Evolutionary conservation across 176 grass and related monocot species (phyloP), one percentile per base, ranked within the genome.

Genomic region (Miscanthus lutarioriparius): DNA sequence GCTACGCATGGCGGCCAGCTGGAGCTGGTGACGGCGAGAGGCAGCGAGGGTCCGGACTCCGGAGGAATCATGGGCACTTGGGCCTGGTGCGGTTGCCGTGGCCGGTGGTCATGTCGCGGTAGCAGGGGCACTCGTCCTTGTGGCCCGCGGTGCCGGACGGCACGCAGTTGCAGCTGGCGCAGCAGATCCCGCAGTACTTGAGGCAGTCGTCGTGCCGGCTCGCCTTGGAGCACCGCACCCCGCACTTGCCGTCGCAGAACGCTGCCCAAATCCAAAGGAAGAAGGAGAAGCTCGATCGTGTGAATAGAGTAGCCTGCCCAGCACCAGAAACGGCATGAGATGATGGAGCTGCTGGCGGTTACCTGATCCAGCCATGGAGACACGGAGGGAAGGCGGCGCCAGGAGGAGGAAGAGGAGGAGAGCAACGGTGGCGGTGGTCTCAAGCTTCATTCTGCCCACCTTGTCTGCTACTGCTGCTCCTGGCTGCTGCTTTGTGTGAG

Each of bases 81-180:
- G 96, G 87, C 64, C 93, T 90, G 79, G 68, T 91, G 63, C 69
- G 90, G 11, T 28, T 48, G 61, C 93, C 93, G 0, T 39, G 7
- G 5, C 91, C 96, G 54, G 93, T 98, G 76, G 89, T 87, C 91
- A 87, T 98, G 87, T 98, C 96, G 58, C 96, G 90, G 85, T 98
- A 98, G 83, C 96, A 98, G 12, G 96, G 96, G 85, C 96, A 98
- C 85, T 93, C 93, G 72, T 98, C 93, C 89, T 98, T 98, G 89
- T 98, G 76, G 2, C 93, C 93, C 45, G 87, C 81, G 1, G 93
- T 93, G 64, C 93, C 96, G 58, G 93, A 89, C 63, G 96, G 96
- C 82, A 95, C 96, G 70, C 96, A 98, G 73, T 76, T 72, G 91
- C 96, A 98, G 17, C 45, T 70, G 56, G 86, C 73, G 87, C 93